These are phyloP conservation scores for Platismatia glauca DNA, from an alignment of 495 filamentous ascomycete species.

Conservation along the genomic window DNA sequence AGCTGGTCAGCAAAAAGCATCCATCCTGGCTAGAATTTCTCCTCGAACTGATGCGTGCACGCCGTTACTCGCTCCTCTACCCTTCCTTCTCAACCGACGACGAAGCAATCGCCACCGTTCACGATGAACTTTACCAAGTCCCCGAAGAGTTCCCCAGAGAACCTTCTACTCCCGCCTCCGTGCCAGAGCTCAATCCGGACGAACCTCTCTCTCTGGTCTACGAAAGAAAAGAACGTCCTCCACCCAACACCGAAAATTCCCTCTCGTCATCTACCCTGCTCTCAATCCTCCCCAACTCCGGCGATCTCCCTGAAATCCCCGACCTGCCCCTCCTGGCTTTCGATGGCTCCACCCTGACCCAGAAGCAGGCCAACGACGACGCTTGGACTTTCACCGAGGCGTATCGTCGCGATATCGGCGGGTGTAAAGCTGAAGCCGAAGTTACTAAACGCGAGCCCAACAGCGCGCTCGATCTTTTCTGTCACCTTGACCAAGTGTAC, in stretches of 20 bases:
- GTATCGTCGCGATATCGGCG: slow-evolving; percentile 34
- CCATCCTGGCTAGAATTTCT: slow-evolving; percentile 74
- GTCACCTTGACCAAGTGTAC: slow-evolving; percentile 21
- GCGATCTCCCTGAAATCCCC: slow-evolving; percentile 30
- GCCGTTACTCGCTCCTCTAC: slow-evolving; percentile 68
- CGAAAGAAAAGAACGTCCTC: not conserved
- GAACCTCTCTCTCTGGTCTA: slow-evolving; percentile 16
- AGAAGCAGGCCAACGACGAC: slow-evolving; percentile 14
- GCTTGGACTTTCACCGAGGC: slow-evolving; percentile 28
- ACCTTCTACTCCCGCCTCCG: not conserved
- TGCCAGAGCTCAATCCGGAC: slow-evolving; percentile 15
- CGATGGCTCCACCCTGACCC: slow-evolving; percentile 26
- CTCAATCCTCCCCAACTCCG: slow-evolving; percentile 21
- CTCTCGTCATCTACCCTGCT: slow-evolving; percentile 18
- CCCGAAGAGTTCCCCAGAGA: slow-evolving; percentile 54
- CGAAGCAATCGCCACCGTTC: slow-evolving; percentile 52
- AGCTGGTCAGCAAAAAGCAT: slow-evolving; percentile 47
- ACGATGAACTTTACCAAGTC: slow-evolving; percentile 59
- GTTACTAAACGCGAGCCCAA: slow-evolving; percentile 14
- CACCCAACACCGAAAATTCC: slow-evolving; percentile 17
- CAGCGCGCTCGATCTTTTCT: slow-evolving; percentile 31
- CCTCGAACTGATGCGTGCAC: slow-evolving; percentile 58
- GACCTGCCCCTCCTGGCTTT: slow-evolving; percentile 34
- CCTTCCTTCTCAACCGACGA: slow-evolving; percentile 45
- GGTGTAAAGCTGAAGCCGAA: slow-evolving; percentile 22